A percentile compares a stretch with the other conserved stretches of the same genome.
Conservation (phyloP, 1,284 basidiomycete species). For the Rhodotorula glutinis region DNA sequence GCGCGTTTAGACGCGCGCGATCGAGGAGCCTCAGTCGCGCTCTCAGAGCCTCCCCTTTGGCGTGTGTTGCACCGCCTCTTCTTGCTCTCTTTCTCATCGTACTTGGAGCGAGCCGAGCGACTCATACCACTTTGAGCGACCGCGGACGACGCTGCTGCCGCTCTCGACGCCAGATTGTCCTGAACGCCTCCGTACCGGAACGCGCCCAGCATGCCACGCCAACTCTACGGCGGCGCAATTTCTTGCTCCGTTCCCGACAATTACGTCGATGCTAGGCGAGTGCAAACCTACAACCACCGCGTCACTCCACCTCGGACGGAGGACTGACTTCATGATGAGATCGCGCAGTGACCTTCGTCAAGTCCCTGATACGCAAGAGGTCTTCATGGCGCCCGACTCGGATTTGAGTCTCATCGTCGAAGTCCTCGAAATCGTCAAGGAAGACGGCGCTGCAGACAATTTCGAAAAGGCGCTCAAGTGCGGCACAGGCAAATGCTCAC, state of each 20-base stretch:
- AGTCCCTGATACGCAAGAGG: conserved; percentile 96
- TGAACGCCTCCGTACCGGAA: too few relatives aligned
- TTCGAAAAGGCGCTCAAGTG: conserved; percentile 46
- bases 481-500: conserved; percentile 7
- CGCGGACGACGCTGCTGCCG: too few relatives aligned
- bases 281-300: too few relatives aligned
- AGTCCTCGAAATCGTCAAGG: conserved; percentile 70
- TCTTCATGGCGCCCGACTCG: conserved; percentile 70
- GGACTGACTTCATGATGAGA: neutral
- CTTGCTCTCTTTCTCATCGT: too few relatives aligned
- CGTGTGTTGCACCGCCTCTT: too few relatives aligned
- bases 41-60: too few relatives aligned
- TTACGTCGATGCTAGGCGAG: conserved; percentile 84
- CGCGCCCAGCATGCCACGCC: neutral
- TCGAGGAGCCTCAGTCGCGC: too few relatives aligned
- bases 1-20: too few relatives aligned
- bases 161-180: too few relatives aligned
- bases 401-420: conserved; percentile 80
- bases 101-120: too few relatives aligned
- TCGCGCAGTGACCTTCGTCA: conserved; percentile 73
- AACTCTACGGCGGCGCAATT: conserved; percentile 70
- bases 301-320: conserved; percentile 1
- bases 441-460: conserved; percentile 55
- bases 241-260: conserved; percentile 58
- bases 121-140: too few relatives aligned